Percentiles rank a stretch among this genome's conserved stretches.
Conservation (phyloP, 148 eudicot genomes). For the Dianthus caryophyllus region DNA sequence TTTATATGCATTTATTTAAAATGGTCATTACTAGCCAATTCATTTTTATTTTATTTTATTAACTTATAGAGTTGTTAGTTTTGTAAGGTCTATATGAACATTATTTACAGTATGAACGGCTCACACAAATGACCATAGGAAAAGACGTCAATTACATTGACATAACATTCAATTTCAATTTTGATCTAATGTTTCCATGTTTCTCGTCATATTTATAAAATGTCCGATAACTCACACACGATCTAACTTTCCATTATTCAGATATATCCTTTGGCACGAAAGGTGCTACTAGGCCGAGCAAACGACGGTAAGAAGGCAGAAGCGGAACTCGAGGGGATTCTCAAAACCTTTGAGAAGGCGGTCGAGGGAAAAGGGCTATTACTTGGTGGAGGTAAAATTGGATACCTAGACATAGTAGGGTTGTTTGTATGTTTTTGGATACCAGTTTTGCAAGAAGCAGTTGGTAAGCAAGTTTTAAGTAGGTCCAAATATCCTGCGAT, state of each 20-base stretch:
- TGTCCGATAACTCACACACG: background rate
- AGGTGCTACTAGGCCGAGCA: background rate
- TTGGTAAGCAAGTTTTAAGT: background rate
- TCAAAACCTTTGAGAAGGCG: constrained; percentile 26
- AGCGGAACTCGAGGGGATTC: constrained; percentile 9
- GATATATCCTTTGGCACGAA: background rate
- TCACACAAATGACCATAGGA: no score
- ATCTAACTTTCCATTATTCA: background rate
- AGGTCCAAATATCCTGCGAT: constrained; percentile 10
- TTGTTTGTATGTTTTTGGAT: constrained; percentile 15
- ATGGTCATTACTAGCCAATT: no score
- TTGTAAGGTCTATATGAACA: no score
- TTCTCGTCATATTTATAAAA: no score
- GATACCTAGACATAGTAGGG: constrained; percentile 28
- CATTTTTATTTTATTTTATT: background rate
- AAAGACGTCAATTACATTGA: no score
- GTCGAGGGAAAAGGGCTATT: constrained; percentile 21
- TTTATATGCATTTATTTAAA: no score
- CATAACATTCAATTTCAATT: no score
- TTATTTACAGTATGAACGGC: no score
- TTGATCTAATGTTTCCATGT: no score
- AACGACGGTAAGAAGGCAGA: constrained; percentile 7
- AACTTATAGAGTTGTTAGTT: no score
- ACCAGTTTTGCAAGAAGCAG: constrained; percentile 15
- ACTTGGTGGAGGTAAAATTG: constrained; percentile 25